Base-by-base conservation (phyloP, 352 stramenopile species). In the Globisporangium irregulare region DNA sequence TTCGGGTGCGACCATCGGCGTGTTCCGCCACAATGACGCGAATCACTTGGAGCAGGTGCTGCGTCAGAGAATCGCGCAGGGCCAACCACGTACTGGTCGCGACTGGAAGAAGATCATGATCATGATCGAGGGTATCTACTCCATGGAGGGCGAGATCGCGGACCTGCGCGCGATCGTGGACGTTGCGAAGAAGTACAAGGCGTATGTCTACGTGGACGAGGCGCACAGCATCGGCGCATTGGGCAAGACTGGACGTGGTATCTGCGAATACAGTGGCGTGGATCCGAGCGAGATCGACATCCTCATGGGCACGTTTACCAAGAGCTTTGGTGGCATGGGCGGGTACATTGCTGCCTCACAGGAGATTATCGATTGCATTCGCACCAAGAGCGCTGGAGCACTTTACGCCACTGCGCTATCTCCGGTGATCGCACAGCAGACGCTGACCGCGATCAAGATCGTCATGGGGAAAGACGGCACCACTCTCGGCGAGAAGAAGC, bases 301-400 rank as follows among this genome's bases (percentile, higher is more conserved):
- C 38, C 77, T 98, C 69, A 99, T 99, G 96, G 96, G 96, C 38
- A 98, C 96, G 7, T 98, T 99, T 73, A 98, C 93, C 2, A 98
- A 99, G 81, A 81, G 80, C 57, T 99, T 98, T 75, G 93, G 94
- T 41, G 94, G 84, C 22, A 98, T 98, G 91, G 96, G 96, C 41
- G 96, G 96, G 15, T 99, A 99, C 80, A 91, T 80, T 36, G 88
- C 79, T 59, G 48, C 92, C 29, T 90, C 84, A 7, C 8, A 61
- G 3, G 56, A 61, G 9, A 15, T 61, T 8, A 22, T 61, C 10
- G 56, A 61, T 1, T 15, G 10, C 32, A 61, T 61, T 8, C 56
- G 56, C 56, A 20, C 29, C 56, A 32, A n/a, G 32, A 61, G 56
- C 93, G 98, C 68, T 1, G 56, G 56, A 1, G 56, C 56, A n/a